A percentile compares a stretch with the other conserved stretches of the same genome.
These are phyloP conservation scores for Chaetomium fimeti DNA, from an alignment of 495 filamentous ascomycete species.

Conservation along the genomic window DNA sequence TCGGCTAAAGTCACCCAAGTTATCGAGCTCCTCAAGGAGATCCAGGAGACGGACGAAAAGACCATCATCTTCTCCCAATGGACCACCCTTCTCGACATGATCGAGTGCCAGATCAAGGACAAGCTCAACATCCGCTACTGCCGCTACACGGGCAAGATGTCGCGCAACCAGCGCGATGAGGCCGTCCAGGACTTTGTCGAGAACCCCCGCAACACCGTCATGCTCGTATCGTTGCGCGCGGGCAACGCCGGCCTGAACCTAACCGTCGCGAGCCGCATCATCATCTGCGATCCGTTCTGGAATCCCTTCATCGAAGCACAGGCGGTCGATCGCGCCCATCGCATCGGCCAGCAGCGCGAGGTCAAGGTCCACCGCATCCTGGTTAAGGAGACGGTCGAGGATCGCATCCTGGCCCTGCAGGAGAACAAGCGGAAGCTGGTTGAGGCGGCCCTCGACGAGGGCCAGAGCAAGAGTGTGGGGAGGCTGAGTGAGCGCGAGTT, in stretches of 20 bases:
- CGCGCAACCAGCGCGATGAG: conserved; percentile 61
- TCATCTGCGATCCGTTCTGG: conserved; percentile 95
- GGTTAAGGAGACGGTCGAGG: conserved; percentile 78
- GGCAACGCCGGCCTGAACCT: conserved; percentile 92
- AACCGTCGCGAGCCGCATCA: conserved; percentile 79
- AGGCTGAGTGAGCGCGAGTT: conserved; percentile 64
- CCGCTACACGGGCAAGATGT: conserved; percentile 89
- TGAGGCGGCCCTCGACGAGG: conserved; percentile 78
- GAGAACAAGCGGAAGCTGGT: conserved; percentile 79
- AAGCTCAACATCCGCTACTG: conserved; percentile 57
- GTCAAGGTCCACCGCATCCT: conserved; percentile 82
- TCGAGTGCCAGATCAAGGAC: conserved; percentile 80
- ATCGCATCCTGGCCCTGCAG: conserved; percentile 84
- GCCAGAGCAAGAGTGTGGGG: conserved; percentile 60
- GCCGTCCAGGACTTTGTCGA: conserved; percentile 73
- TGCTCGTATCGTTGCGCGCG: conserved; percentile 86
- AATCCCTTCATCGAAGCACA: conserved; percentile 95
- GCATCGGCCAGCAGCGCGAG: conserved; percentile 74
- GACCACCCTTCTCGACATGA: conserved; percentile 85
- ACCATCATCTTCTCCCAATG: conserved; percentile 94
- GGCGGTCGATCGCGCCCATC: conserved; percentile 89
- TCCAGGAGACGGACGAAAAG: conserved; percentile 59
- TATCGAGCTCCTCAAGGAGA: conserved; percentile 59
- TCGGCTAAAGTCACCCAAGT: conserved; percentile 80
- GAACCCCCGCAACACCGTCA: conserved; percentile 62